Evolutionary conservation across 169 alveolate genomes (phyloP).

Genomic region (Plasmodium gonderi): DNA sequence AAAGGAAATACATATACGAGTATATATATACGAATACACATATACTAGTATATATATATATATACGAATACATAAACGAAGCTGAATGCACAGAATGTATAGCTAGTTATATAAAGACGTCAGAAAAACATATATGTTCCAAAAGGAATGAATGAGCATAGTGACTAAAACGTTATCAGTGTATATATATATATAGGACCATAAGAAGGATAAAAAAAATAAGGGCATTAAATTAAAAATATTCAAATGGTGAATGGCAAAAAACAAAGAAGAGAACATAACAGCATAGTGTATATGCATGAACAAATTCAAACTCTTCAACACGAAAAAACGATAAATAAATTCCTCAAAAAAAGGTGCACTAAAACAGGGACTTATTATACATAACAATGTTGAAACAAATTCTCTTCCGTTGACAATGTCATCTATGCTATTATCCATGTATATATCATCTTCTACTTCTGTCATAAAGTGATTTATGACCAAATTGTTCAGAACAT

Average conservation of each 20-base stretch:
- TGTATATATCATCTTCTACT: slow-evolving; percentile 9
- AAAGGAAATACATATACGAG: neutral
- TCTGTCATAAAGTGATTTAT: slow-evolving; percentile 24
- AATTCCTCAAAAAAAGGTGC: slow-evolving; percentile 75
- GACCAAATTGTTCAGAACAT: slow-evolving; percentile 25
- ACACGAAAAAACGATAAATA: slow-evolving; percentile 65
- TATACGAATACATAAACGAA: neutral
- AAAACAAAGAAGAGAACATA: slow-evolving; percentile 50
- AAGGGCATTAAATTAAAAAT: slow-evolving; percentile 58
- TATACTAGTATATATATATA: neutral
- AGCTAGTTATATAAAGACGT: slow-evolving; percentile 26
- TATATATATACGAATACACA: neutral
- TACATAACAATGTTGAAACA: slow-evolving; percentile 52
- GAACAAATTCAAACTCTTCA: slow-evolving; percentile 63
- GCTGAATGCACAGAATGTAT: neutral
- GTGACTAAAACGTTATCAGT: slow-evolving; percentile 66
- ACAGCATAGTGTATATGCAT: slow-evolving; percentile 71
- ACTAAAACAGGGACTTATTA: slow-evolving; percentile 73
- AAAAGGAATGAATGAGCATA: slow-evolving; percentile 65
- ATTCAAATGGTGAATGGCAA: slow-evolving; percentile 68
- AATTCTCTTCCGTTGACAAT: slow-evolving; percentile 55
- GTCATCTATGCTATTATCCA: slow-evolving; percentile 55
- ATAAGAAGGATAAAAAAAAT: slow-evolving; percentile 65
- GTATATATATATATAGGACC: slow-evolving; percentile 74
- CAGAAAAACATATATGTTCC: slow-evolving; percentile 64